Base-by-base conservation (phyloP, 768 basidiomycete genomes). In the Auricularia heimuer region DNA sequence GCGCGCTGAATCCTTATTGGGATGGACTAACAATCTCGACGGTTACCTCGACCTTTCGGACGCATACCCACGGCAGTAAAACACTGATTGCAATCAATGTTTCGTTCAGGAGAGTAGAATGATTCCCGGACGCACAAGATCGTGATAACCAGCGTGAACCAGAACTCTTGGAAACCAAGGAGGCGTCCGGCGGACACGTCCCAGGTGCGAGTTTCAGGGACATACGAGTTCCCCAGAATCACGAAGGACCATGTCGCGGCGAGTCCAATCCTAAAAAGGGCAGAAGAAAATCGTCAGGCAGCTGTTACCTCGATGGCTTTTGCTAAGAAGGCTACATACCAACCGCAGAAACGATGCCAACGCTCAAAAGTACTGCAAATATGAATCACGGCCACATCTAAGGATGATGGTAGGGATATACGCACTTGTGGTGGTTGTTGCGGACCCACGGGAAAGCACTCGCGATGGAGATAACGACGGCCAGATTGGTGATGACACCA, bases 391-490 rank as follows among this genome's bases (percentile, higher is more conserved):
- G 16, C 60, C 16, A 36, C 29, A 8, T 18, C 44, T 1, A 21
- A 18, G 21, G 3, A 8, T 21, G 24, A 29, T 33, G 18, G 8
- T 29, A 29, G 2, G 29, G 2, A 11, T 12, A 44, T 12, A 21
- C 65, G 16, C 36, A 66, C 65, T 69, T 69, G 47, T 69, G 68
- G 45, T 63, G 62, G 24, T 60, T 63, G 37, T 69, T 67, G 66
- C 69, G 29, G 14, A 54, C 47, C 87, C 88, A 90, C 35, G 89
- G 90, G 71, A 90, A 81, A 12, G 77, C 79, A 54, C 76, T 75
- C 12, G 73, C 34, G 66, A 77, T 76, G 21, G 71, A 74, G 66
- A 76, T 70, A 63, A 74, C 64, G 56, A 79, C 72, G 10, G 74
- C 73, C 16, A 79, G 45, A 65, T 75, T 78, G 33, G 79, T 77